Conservation (phyloP, 257 asterid genomes). For the Solanum gandarillasii region DNA sequence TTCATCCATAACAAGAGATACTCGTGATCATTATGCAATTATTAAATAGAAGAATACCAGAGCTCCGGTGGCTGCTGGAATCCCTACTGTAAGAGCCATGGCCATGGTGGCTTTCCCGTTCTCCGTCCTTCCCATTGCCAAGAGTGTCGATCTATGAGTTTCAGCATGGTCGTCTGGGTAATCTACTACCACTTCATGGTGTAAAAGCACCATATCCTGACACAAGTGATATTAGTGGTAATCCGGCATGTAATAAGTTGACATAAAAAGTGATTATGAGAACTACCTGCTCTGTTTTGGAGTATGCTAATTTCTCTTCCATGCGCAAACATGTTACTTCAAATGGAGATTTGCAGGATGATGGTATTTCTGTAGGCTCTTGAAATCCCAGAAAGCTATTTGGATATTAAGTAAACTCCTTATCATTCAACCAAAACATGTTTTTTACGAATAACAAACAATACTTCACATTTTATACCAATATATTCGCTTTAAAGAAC, state of each 20-base stretch:
- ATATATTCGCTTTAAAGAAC: not conserved
- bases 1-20: not conserved
- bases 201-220: conserved; percentile 90
- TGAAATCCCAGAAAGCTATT: conserved; percentile 66
- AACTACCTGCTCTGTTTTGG: conserved; percentile 56
- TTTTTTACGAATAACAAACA: not conserved
- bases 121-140: conserved; percentile 61
- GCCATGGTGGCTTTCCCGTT: conserved; percentile 50
- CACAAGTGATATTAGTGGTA: not conserved
- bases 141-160: conserved; percentile 58
- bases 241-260: not conserved
- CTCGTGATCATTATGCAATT: not conserved
- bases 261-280: not conserved
- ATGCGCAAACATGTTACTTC: conserved; percentile 66
- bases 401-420: not conserved
- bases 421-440: not conserved
- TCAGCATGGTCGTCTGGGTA: conserved; percentile 48
- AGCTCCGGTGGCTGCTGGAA: conserved; percentile 94
- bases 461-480: not conserved
- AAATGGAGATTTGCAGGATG: conserved; percentile 53
- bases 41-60: conserved; percentile 33
- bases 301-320: conserved; percentile 73
- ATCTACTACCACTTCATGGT: conserved; percentile 81
- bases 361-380: conserved; percentile 55
- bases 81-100: conserved; percentile 91